These are phyloP conservation scores for Leucocoprinus leucothites DNA, from an alignment of 768 basidiomycete genomes.

Conservation along the genomic window DNA sequence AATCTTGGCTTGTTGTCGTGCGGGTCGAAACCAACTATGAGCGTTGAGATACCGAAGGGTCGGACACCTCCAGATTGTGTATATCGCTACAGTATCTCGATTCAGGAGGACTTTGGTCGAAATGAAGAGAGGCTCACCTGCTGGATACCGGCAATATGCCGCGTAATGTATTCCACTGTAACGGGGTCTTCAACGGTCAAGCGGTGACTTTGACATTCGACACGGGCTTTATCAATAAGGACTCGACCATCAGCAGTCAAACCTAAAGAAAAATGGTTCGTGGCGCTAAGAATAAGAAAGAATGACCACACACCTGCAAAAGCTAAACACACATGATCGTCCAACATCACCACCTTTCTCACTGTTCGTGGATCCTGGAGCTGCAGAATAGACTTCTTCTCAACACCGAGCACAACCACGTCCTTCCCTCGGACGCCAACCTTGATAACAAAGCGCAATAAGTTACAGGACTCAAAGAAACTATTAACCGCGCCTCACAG, in stretches of 20 bases:
- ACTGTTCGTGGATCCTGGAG: slow-evolving; percentile 98
- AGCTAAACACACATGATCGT: slow-evolving; percentile 95
- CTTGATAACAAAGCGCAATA: slow-evolving; percentile 34
- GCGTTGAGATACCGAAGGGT: slow-evolving; percentile 96
- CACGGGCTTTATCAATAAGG: slow-evolving; percentile 94
- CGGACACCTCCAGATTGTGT: slow-evolving; percentile 99
- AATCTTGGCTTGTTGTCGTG: slow-evolving; percentile 83
- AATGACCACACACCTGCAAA: slow-evolving; percentile 78
- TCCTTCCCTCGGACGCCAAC: slow-evolving; percentile 95
- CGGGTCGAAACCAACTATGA: slow-evolving; percentile 97
- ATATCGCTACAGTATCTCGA: slow-evolving; percentile 59
- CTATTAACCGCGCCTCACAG: slow-evolving; percentile 46
- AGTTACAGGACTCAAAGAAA: neutral
- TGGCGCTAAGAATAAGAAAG: slow-evolving; percentile 1
- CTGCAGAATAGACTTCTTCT: slow-evolving; percentile 98
- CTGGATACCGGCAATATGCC: slow-evolving; percentile 98
- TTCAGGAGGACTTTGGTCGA: neutral
- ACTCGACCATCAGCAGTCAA: slow-evolving; percentile 97
- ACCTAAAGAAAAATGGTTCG: slow-evolving; percentile 45
- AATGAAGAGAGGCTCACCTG: slow-evolving; percentile 54
- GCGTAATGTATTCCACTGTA: slow-evolving; percentile 96
- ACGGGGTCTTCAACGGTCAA: slow-evolving; percentile 98
- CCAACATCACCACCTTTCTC: slow-evolving; percentile 96
- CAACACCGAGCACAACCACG: slow-evolving; percentile 94
- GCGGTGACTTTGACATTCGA: slow-evolving; percentile 97